Evolutionary conservation across 208 protist species (phyloP).

Genomic region (Balamuthia mandrillaris): DNA sequence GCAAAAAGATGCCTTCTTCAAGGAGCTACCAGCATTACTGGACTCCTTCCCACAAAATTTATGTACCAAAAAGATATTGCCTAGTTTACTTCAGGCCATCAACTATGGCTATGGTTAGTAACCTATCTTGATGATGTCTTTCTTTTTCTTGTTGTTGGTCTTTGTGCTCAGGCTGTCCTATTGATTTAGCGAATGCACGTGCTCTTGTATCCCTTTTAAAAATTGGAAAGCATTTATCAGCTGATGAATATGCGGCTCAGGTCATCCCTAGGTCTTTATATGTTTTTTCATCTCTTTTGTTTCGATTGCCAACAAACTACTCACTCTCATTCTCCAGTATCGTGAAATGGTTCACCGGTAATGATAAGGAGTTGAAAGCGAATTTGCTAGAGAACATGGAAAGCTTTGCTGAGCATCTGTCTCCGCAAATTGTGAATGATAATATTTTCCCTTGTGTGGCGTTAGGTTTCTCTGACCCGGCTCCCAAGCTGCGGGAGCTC

Average conservation of each 20-base stretch:
- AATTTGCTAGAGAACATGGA: slow-evolving; percentile 58
- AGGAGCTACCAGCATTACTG: slow-evolving; percentile 32
- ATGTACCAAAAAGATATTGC: slow-evolving; percentile 65
- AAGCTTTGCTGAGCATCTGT: slow-evolving; percentile 54
- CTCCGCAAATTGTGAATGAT: slow-evolving; percentile 41
- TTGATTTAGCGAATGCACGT: slow-evolving; percentile 13
- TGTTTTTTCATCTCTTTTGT: slow-evolving; percentile 32
- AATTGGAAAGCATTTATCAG: slow-evolving; percentile 49
- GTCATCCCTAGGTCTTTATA: slow-evolving; percentile 24
- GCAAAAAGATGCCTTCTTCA: slow-evolving; percentile 66
- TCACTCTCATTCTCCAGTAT: slow-evolving; percentile 38
- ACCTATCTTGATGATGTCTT: too few relatives aligned
- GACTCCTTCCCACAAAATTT: slow-evolving; percentile 53
- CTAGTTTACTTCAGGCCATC: slow-evolving; percentile 55
- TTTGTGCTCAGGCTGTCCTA: too few relatives aligned
- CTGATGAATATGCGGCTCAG: slow-evolving; percentile 51
- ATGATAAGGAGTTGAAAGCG: slow-evolving; percentile 54
- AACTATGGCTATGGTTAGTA: slow-evolving; percentile 62
- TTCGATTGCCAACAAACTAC: background rate
- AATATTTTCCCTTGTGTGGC: slow-evolving; percentile 65
- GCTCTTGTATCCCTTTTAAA: slow-evolving; percentile 61
- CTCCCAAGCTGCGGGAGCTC: slow-evolving; percentile 47
- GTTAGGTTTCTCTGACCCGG: slow-evolving; percentile 48
- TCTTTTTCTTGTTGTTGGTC: too few relatives aligned
- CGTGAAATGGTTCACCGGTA: slow-evolving; percentile 58